phyloP scores from a whole-genome alignment of 202 grass and related monocot genomes.

The Elaeis oleifera region DNA sequence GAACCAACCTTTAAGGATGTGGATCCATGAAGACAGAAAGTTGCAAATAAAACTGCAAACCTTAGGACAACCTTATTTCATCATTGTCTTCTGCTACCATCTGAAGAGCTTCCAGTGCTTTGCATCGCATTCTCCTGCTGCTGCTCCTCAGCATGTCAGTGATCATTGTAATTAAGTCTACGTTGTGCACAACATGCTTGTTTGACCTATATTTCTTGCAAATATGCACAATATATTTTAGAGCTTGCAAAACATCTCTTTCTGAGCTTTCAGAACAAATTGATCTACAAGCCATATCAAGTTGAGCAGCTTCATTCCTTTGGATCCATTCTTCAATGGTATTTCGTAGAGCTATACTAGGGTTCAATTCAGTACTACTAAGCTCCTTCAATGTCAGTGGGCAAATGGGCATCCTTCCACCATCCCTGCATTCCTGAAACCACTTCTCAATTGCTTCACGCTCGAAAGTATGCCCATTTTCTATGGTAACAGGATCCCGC shows the following conservation, averaged over 20 bases:
- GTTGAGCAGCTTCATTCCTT: conserved; percentile 29
- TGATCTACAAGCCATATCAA: conserved; percentile 32
- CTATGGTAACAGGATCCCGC: conserved; percentile 53
- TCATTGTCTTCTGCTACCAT: conserved; percentile 38
- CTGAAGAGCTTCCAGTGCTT: conserved; percentile 33
- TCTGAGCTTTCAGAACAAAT: conserved; percentile 33
- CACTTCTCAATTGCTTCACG: conserved; percentile 38
- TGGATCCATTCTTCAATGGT: conserved; percentile 51
- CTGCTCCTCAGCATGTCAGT: conserved; percentile 33
- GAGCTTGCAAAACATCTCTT: conserved; percentile 33
- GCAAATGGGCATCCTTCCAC: conserved; percentile 30
- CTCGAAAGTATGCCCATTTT: conserved; percentile 58
- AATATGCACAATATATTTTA: conserved; percentile 25
- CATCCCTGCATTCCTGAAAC: conserved; percentile 34
- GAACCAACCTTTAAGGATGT: not conserved
- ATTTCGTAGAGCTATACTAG: conserved; percentile 33
- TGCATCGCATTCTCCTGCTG: conserved; percentile 34
- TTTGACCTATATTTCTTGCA: conserved; percentile 27
- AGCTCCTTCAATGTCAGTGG: conserved; percentile 40
- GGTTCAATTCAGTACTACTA: conserved; percentile 18
- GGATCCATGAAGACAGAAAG: not conserved
- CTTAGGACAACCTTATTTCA: conserved; percentile 37
- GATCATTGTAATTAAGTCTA: conserved; percentile 32
- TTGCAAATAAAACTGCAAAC: conserved; percentile 3
- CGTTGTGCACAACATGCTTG: conserved; percentile 21